Conservation (phyloP, 2,329 filamentous ascomycete genomes). For the Akanthomyces muscarius region DNA sequence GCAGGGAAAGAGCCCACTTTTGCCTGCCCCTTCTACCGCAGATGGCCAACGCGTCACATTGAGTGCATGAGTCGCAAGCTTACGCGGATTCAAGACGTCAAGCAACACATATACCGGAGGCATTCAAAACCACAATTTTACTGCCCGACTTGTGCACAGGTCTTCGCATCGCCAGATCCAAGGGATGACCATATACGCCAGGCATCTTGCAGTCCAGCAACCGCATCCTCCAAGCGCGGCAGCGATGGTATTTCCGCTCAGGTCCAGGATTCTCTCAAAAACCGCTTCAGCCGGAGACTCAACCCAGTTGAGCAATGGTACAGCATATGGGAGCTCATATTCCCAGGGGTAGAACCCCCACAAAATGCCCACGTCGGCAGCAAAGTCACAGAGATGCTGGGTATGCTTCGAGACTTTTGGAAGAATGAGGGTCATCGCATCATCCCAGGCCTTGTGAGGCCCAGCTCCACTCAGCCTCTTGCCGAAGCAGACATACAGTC, state of each 20-base stretch:
- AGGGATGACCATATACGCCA: slow-evolving; percentile 17
- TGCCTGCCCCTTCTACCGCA: slow-evolving; percentile 21
- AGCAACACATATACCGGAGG: slow-evolving; percentile 21
- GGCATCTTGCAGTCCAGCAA: not conserved
- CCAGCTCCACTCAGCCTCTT: not conserved
- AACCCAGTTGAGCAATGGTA: slow-evolving; percentile 19
- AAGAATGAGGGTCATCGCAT: slow-evolving; percentile 8
- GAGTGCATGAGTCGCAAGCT: slow-evolving; percentile 20
- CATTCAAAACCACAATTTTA: slow-evolving; percentile 17
- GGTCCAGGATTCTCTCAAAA: slow-evolving; percentile 16
- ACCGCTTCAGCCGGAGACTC: slow-evolving; percentile 11
- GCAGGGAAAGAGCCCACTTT: slow-evolving; percentile 13
- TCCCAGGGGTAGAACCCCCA: not conserved
- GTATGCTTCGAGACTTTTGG: slow-evolving; percentile 19
- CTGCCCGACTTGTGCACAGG: slow-evolving; percentile 18
- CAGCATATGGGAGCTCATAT: slow-evolving; percentile 21
- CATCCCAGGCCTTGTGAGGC: not conserved
- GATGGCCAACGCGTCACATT: slow-evolving; percentile 17
- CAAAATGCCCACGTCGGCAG: slow-evolving; percentile 16
- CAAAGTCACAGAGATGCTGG: slow-evolving; percentile 17
- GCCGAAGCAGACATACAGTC: not conserved
- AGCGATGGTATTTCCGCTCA: slow-evolving; percentile 15
- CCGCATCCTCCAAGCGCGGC: not conserved
- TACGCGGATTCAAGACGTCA: slow-evolving; percentile 22
- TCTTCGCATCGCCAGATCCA: not conserved